Evolutionary conservation across 305 asterid species (phyloP), one percentile per base, ranked within the genome.

Genomic region (Plantago rigida): DNA sequence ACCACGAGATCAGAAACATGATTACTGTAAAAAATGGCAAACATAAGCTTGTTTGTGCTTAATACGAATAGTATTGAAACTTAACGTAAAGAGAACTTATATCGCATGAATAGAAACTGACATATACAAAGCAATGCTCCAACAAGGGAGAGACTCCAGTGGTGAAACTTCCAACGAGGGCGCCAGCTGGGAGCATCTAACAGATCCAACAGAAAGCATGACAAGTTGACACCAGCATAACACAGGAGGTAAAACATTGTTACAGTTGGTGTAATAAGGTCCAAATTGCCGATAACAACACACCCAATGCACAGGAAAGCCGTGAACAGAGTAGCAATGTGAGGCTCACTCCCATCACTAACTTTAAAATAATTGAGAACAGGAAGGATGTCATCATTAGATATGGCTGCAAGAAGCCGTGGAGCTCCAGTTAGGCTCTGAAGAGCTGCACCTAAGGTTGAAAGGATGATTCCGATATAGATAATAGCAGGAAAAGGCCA

Each of bases 131-230:
- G 73, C 59, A 73, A 72, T 72, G 99, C 99, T 64, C 99, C 99
- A 68, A 92, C 46, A 71, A 92, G 99, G 76, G 99, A 92, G 71
- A 88, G 87, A 71, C 99, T 88, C 99, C 99, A 92, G 64, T 92
- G 99, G 79, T 92, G 97, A 83, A 88, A 92, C 68, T 86, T 92
- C 99, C 99, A 92, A 57, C 99, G 90, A 58, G 97, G 99, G 52
- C 99, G 97, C 99, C 99, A 92, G 81, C 98, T 86, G 74, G 96
- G 99, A 69, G 99, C 96, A 83, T 92, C 99, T 68, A 92, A 75
- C 60, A 92, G 91, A 81, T 92, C 99, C 81, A 92, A 77, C 69
- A 92, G 99, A 70, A 92, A 88, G 83, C 96, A 92, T 56, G 99
- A 88, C 71, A 92, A 76, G 74, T 92, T 92, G 78, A 92, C 97